Conservation (phyloP, 176 grass and related monocot genomes). For the Microstegium vimineum region DNA sequence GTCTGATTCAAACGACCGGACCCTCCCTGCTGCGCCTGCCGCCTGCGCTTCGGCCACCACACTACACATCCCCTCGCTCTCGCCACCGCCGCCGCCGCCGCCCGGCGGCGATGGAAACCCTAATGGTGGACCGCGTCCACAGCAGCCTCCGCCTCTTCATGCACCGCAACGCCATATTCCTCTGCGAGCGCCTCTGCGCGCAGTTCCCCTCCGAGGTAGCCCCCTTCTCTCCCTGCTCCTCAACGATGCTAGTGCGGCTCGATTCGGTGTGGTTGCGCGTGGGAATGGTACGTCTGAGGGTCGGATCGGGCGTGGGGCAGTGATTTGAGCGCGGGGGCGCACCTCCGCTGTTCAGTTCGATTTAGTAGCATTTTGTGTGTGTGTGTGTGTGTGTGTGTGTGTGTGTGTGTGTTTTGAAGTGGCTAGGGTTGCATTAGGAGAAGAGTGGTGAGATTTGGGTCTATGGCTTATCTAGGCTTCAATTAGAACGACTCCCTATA, state of each 20-base stretch:
- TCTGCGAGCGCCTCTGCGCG: conserved; percentile 98
- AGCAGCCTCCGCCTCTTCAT: conserved; percentile 83
- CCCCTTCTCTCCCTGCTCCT: neutral
- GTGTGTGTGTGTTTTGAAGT: neutral
- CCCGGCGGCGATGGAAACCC: conserved; percentile 71
- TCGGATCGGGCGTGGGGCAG: conserved; percentile 14
- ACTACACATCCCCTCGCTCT: neutral
- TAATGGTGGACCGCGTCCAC: conserved; percentile 91
- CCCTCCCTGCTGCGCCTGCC: neutral
- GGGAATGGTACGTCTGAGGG: neutral
- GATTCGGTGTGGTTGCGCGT: conserved; percentile 1
- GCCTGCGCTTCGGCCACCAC: neutral
- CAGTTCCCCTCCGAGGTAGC: conserved; percentile 91
- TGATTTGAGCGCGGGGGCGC: neutral
- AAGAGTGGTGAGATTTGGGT: neutral
- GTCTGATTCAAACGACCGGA: neutral
- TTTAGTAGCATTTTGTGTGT: neutral
- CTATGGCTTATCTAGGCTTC: neutral
- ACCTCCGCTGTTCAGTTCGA: neutral
- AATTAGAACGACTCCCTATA: neutral
- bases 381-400: no score
- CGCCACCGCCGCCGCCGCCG: neutral
- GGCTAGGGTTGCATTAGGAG: neutral
- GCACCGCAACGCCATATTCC: conserved; percentile 87
- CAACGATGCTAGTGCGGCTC: neutral